Conservation (phyloP, 2,329 filamentous ascomycete genomes). For the Arthrobotrys conoides region DNA sequence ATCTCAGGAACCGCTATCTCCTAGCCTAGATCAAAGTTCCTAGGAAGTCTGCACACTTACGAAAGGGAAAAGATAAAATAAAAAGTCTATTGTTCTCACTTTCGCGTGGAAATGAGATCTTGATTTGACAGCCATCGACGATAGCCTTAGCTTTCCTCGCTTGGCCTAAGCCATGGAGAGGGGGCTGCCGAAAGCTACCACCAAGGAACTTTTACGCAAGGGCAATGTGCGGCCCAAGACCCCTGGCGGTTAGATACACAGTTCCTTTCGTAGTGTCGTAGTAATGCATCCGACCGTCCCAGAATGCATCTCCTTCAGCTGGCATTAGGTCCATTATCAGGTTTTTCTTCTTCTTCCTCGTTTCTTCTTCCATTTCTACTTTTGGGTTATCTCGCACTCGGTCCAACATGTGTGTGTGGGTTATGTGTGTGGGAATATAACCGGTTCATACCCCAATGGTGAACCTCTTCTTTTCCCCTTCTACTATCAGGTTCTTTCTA, state of each 20-base stretch:
- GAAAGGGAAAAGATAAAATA: neutral
- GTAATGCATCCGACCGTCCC: constrained; percentile 20
- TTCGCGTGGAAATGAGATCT: constrained; percentile 48
- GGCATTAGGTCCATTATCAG: constrained; percentile 6
- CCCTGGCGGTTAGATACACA: constrained; percentile 34
- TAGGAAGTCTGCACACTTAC: neutral
- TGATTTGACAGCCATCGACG: constrained; percentile 27
- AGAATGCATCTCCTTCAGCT: constrained; percentile 32
- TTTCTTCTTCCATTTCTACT: neutral
- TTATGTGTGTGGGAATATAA: constrained; percentile 48
- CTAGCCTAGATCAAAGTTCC: neutral
- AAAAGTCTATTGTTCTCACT: constrained; percentile 4
- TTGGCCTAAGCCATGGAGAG: constrained; percentile 25
- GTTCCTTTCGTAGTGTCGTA: neutral
- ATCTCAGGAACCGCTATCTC: neutral
- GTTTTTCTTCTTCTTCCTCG: constrained; percentile 1
- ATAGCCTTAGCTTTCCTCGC: constrained; percentile 28
- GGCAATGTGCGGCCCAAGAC: constrained; percentile 28
- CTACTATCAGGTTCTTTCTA: constrained; percentile 29
- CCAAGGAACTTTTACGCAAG: constrained; percentile 39
- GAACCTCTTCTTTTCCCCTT: constrained; percentile 8
- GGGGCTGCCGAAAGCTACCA: constrained; percentile 19
- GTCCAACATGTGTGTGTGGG: constrained; percentile 1
- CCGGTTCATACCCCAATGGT: constrained; percentile 25
- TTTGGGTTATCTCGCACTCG: constrained; percentile 5